Evolutionary conservation across 129 eudicot species (phyloP), one percentile per base, ranked within the genome.

Genomic region (Apium graveolens): DNA sequence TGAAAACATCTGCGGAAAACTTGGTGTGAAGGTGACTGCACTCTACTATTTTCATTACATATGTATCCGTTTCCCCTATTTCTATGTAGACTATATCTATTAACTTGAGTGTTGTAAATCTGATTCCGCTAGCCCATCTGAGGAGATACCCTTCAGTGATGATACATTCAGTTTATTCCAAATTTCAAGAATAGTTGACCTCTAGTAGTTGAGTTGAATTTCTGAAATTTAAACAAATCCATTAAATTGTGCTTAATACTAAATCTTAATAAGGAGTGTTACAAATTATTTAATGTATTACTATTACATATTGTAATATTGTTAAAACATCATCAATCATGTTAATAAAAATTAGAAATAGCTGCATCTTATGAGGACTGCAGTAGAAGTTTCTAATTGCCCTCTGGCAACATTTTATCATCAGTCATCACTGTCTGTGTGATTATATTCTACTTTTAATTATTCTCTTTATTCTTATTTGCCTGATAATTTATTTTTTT

Each of bases 1-100:
- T 57, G 99, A 95, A 82, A 92, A 79, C 82, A 90, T 95, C 63
- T 95, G 99, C 78, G 77, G 70, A 74, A 88, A 92, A 85, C 95
- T 91, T 81, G 95, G 91, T 68, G 94, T 92, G 78, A 92, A 95
- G 95, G 98, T 95, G 63, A 35, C 82, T 39, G 70, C 14, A 35
- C 35, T 39, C 11, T 11, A 35, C 11, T 31, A 42, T 13, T 45
- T n/a, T 66, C 43, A 29, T 12, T 10, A 62, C 76, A 45, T 49
- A 37, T 60, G 3, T 57, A n/a, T 9, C 32, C 5, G 12, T n/a
- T 57, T 57, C n/a, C 2, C 11, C 14, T 57, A 2, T 21, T 55
- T 55, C 14, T 24, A 10, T 57, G 66, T 57, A 57, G 31, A 57
- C 66, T 57, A 57, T 8, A 57, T 57, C 14, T 9, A 24, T 57